Evolutionary conservation across 805 yeast species (phyloP), one percentile per base, ranked within the genome.

Genomic region (Wickerhamiella domercqiae): DNA sequence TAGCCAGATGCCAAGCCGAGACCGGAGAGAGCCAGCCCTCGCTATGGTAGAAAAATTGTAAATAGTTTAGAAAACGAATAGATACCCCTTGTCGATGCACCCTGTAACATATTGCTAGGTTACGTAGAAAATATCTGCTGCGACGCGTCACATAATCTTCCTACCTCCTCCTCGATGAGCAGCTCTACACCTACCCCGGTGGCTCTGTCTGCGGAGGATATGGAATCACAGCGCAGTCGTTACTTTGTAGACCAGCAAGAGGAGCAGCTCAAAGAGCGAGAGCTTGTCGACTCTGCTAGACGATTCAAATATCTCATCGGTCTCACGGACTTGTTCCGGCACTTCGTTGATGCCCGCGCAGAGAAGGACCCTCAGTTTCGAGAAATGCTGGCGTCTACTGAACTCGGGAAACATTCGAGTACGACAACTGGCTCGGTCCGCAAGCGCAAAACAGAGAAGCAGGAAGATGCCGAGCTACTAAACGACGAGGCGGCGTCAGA

Each of bases 381-480:
- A 34, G 43, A 50, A 26, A 46, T 61, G 38, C 48, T 62, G 14
- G 55, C 52, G 20, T 54, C 53, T 29, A 42, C 51, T 5, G 31
- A 19, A 13, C 9, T 24, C 21, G 20, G 18, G 21, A 20, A 14
- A 17, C 21, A 13, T 7, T 53, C 52, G 22, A 41, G 39, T 15
- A 32, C 46, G 36, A 47, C 40, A 19, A 57, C 53, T 29, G 42
- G 48, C 11, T 26, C 40, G 30, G 61, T 62, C 20, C 75, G 90
- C 35, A 73, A 80, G 38, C 69, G 96, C 46, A 90, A 86, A 52
- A 75, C 94, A 0, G 97, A 90, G 58, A 78, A 82, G 57, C 96
- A 87, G 56, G 98, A 87, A 59, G 97, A 87, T 56, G 93, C 83
- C 2, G 96, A 87, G 56, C 66, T 87, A 40, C 67, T 87, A 51